Evolutionary conservation across 2,329 filamentous ascomycete genomes (phyloP).

Genomic region (Ceratocystis albifundus): DNA sequence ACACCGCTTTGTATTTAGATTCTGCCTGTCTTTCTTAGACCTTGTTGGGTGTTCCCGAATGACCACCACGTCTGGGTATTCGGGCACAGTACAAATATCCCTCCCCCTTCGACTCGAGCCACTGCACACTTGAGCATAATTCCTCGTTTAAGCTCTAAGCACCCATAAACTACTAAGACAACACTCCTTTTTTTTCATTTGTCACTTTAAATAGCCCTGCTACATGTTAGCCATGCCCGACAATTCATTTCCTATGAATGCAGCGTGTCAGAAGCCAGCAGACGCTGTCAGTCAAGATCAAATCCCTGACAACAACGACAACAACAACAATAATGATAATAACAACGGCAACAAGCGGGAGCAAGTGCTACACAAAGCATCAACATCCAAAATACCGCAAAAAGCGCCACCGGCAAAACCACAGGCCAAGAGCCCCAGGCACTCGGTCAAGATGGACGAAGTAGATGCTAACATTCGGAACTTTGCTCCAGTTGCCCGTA

Average conservation of each 20-base stretch:
- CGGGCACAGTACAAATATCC: background rate
- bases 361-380: background rate
- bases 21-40: background rate
- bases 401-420: background rate
- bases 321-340: background rate
- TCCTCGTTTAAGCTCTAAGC: background rate
- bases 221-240: background rate
- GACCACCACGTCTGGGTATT: background rate
- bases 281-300: background rate
- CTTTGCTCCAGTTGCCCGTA: conserved; percentile 90
- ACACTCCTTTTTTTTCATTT: background rate
- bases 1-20: background rate
- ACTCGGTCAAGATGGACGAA: conserved; percentile 10
- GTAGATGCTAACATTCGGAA: conserved; percentile 88
- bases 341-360: background rate
- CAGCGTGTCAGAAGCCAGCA: background rate
- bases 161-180: background rate
- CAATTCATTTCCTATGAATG: background rate
- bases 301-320: background rate
- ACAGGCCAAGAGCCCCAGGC: background rate
- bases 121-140: background rate
- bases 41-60: background rate
- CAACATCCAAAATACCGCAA: background rate
- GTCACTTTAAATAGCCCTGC: background rate
- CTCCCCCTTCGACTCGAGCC: background rate